Conservation (phyloP, 768 basidiomycete genomes). For the Psilocybe azurescens region DNA sequence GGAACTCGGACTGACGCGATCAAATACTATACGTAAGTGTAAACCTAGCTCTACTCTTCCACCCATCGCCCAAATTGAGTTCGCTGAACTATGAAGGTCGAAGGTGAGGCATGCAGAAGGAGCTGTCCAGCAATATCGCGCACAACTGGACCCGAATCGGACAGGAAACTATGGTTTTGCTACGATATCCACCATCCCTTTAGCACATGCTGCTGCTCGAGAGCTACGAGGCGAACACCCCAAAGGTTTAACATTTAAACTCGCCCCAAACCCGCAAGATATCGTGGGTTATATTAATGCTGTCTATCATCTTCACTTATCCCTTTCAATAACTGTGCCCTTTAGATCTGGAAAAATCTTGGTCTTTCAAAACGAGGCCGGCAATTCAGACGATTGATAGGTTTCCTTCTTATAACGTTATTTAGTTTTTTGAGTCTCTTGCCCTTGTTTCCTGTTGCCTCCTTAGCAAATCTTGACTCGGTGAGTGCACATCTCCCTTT, state of each 20-base stretch:
- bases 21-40: constrained; percentile 26
- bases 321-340: background rate
- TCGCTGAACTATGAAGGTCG: constrained; percentile 19
- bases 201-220: constrained; percentile 73
- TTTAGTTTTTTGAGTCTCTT: constrained; percentile 85
- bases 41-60: background rate
- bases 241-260: constrained; percentile 62
- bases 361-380: constrained; percentile 57
- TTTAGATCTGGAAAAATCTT: constrained; percentile 80
- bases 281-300: constrained; percentile 30
- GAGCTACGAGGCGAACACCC: constrained; percentile 60
- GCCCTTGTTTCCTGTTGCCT: constrained; percentile 80
- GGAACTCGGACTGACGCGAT: constrained; percentile 78
- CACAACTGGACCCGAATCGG: constrained; percentile 58
- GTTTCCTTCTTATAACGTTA: constrained; percentile 66
- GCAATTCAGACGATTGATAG: constrained; percentile 57
- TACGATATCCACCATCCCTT: constrained; percentile 72
- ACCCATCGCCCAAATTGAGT: background rate
- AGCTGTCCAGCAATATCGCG: constrained; percentile 63
- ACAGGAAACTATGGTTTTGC: constrained; percentile 82
- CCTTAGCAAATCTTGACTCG: constrained; percentile 80
- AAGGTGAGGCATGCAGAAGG: constrained; percentile 52
- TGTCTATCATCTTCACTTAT: background rate
- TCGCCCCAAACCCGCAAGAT: constrained; percentile 68
- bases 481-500: constrained; percentile 38